Base-by-base conservation (phyloP, 2,329 filamentous ascomycete genomes). In the Verticillium dahliae region DNA sequence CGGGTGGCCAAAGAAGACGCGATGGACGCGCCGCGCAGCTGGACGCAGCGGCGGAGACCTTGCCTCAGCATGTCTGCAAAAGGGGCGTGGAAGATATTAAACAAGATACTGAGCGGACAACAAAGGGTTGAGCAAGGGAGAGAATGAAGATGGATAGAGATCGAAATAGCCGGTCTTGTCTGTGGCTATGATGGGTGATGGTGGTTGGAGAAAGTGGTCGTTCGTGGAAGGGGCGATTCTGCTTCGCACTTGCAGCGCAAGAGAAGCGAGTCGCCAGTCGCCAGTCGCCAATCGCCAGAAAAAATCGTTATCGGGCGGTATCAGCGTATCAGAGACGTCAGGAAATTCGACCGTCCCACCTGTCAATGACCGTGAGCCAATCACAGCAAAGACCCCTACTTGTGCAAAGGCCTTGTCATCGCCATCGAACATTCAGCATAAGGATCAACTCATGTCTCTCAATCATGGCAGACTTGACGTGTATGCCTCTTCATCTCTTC, bases 11-110 rank as follows among this genome's bases (percentile, higher is more conserved):
- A 34, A 35, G 62, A 34, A 31, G 45, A 50, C 45, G 63, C 61
- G 55, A 63, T 61, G 45, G 57, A 56, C 57, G 63, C 68, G 67
- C 71, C 69, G 62, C 74, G 73, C 67, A 75, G 67, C 64, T 68
- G 68, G 68, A 73, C 74, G 68, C 75, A 78, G 65, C 75, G 75
- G 64, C 75, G 71, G 57, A 78, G 67, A 64, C 74, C 73, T 63
- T 65, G 65, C 15, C 66, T 66, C 58, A 68, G 65, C 66, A 68
- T 68, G 39, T 56, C 54, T 33, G 54, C 33, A 9, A 13, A 15
- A 15, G 27, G 31, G 22, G 54, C 33, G 10, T 9, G 54, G 34
- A 15, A 22, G 34, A 56, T 56, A 35, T 56, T 56, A 56, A 56
- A 27, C n/a, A 50, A 50, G 45, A 2, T 50, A 50, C 45, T 27